Conservation (phyloP, 2,329 filamentous ascomycete species). For the Phialophora verrucosa region DNA sequence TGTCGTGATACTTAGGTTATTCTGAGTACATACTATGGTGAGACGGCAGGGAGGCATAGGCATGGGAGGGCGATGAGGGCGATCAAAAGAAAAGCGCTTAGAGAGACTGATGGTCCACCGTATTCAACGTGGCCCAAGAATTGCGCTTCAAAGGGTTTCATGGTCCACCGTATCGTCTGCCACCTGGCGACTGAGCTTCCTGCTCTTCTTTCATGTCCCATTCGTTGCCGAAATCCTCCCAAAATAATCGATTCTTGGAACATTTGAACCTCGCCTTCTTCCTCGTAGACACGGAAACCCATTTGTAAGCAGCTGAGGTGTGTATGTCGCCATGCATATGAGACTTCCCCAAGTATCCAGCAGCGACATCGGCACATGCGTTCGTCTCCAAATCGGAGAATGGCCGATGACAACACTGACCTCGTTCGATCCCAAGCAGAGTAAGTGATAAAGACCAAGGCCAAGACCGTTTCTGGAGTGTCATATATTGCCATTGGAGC, state of each 20-base stretch:
- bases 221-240: background rate
- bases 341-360: constrained; percentile 12
- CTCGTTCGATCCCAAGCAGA: background rate
- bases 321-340: background rate
- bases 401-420: constrained; percentile 15
- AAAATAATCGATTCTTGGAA: background rate
- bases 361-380: constrained; percentile 21
- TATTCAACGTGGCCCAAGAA: background rate
- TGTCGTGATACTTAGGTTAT: background rate
- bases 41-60: background rate
- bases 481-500: no score
- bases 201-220: background rate
- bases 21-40: background rate
- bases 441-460: background rate
- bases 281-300: background rate
- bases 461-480: background rate
- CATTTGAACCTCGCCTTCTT: background rate
- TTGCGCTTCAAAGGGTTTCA: background rate
- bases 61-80: no score
- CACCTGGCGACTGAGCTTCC: background rate
- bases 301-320: constrained; percentile 10
- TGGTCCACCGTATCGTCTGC: background rate
- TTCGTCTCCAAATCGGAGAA: constrained; percentile 20
- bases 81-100: background rate
- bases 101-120: background rate